Base-by-base conservation (phyloP, 257 asterid species). In the Nicotiana sylvestris region DNA sequence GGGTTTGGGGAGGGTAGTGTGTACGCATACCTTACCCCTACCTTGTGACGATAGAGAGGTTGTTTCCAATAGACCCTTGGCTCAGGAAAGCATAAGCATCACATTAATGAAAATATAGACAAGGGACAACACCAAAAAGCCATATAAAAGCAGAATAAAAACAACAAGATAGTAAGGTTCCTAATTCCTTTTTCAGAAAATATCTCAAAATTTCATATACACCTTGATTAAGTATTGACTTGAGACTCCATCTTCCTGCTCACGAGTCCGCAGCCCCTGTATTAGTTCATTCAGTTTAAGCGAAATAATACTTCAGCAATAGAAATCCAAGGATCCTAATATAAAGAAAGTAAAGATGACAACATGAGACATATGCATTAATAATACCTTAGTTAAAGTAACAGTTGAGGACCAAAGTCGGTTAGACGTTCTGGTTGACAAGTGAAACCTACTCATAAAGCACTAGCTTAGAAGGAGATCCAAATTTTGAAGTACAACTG, bases 191-290 rank as follows among this genome's bases (percentile, higher is more conserved):
- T 76, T 76, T 51, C 0, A 7, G 27, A 74, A 64, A n/a, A 49
- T 61, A 57, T 51, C 12, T 51, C 64, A 0, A 51, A 74, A 27
- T 51, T 74, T 8, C 25, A 74, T 27, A 57, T 83, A 70, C 83
- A 96, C 99, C 98, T 94, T 92, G 88, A 93, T 85, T 87, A 96
- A 85, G 85, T 83, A 87, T 91, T 89, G 97, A 89, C 99, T 96
- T 72, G 98, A 93, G 83, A 96, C 94, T 70, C 81, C 86, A 82
- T 94, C 99, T 89, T 96, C 99, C 86, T 92, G 90, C 89, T 96
- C 98, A 82, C 98, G 97, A 76, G 94, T 91, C 85, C 99, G 92
- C 87, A 90, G 69, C 60, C 97, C 99, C 99, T 94, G 85, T 87
- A 84, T 84, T 37, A 58, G 57, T 81, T 76, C 49, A 81, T 43